Evolutionary conservation across 2,329 filamentous ascomycete species (phyloP).

Genomic region (Colletotrichum godetiae): DNA sequence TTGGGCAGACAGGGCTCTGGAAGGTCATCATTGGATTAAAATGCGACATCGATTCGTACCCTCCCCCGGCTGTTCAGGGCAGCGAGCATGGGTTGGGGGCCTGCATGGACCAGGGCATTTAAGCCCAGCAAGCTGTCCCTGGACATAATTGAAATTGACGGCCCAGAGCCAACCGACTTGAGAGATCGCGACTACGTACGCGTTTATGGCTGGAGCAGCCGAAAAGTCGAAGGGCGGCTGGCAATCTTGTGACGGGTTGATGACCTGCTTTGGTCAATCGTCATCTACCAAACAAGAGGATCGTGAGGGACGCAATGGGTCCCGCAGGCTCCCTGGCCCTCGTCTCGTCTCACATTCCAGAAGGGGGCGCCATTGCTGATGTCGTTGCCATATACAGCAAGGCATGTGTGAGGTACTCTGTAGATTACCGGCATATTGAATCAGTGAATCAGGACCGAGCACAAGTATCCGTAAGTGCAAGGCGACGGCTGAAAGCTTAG

Average conservation of each 20-base stretch:
- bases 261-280: constrained; percentile 7
- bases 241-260: constrained; percentile 1
- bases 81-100: constrained; percentile 5
- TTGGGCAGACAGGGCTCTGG: neutral
- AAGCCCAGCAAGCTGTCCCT: constrained; percentile 14
- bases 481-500: neutral
- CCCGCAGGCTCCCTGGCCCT: neutral
- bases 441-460: constrained; percentile 23
- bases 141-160: constrained; percentile 28
- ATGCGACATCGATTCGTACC: constrained; percentile 30
- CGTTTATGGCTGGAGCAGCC: neutral
- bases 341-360: constrained; percentile 24
- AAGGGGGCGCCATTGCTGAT: constrained; percentile 5
- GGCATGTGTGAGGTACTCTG: neutral
- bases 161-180: constrained; percentile 12
- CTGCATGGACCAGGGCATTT: constrained; percentile 5
- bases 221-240: neutral
- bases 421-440: constrained; percentile 24
- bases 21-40: constrained; percentile 17
- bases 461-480: neutral
- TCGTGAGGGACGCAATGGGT: constrained; percentile 9
- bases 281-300: constrained; percentile 14
- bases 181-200: constrained; percentile 4
- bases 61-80: neutral
- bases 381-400: neutral